These are phyloP conservation scores for Tylopilus subfusipes DNA, from an alignment of 768 basidiomycete genomes.

Conservation along the genomic window DNA sequence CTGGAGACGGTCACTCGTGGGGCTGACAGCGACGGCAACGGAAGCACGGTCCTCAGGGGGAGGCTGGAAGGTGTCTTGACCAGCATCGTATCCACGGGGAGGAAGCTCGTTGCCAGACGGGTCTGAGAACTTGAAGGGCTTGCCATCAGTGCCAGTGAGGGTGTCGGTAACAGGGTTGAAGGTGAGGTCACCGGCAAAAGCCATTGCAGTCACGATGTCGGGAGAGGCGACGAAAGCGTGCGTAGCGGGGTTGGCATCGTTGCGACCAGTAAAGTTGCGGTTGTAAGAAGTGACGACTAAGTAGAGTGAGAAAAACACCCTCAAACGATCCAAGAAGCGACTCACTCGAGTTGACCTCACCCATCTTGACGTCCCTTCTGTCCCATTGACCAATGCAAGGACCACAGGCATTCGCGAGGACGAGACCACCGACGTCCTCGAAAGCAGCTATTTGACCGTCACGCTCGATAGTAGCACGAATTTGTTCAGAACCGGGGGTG, in stretches of 20 bases:
- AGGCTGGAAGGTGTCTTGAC: slow-evolving; percentile 94
- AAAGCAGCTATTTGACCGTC: slow-evolving; percentile 90
- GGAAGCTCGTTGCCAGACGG: slow-evolving; percentile 92
- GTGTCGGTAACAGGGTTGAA: slow-evolving; percentile 97
- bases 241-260: slow-evolving; percentile 98
- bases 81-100: slow-evolving; percentile 92
- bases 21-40: slow-evolving; percentile 83
- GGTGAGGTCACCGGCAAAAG: slow-evolving; percentile 88
- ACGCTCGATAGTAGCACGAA: slow-evolving; percentile 95
- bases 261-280: slow-evolving; percentile 99
- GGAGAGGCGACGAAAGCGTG: slow-evolving; percentile 95
- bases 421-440: slow-evolving; percentile 84
- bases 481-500: slow-evolving; percentile 97
- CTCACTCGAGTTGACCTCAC: slow-evolving; percentile 92
- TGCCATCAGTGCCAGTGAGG: slow-evolving; percentile 86
- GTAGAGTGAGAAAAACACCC: not conserved
- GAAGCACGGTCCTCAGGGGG: slow-evolving; percentile 82
- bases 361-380: slow-evolving; percentile 93
- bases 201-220: slow-evolving; percentile 94
- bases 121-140: slow-evolving; percentile 94
- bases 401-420: slow-evolving; percentile 97
- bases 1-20: slow-evolving; percentile 87
- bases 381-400: slow-evolving; percentile 99
- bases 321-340: slow-evolving; percentile 6
- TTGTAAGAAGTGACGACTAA: slow-evolving; percentile 98